Evolutionary conservation across 208 protist genomes (phyloP), one percentile per base, ranked within the genome.

Genomic region (Herpetomonas muscarum): DNA sequence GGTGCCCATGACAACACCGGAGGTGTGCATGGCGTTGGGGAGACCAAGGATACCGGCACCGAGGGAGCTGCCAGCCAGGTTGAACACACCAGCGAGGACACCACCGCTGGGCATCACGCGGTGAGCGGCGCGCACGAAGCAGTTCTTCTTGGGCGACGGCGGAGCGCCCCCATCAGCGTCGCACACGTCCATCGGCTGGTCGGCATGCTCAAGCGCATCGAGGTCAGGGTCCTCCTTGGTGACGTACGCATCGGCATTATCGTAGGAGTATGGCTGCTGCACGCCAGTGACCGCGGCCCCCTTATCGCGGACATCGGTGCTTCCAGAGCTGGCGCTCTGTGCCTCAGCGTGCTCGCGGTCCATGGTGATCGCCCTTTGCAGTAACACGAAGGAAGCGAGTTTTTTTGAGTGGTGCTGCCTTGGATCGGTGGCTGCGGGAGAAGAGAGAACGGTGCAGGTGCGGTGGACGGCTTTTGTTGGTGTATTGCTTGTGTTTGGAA

Each of bases 21-120:
- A 85, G 47, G 72, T 49, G 52, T 74, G 60, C 37, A 93, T 90
- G 29, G 67, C 85, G 26, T 70, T 75, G 24, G 89, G 77, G 7
- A 95, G 63, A 1, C 79, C 64, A 12, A 93, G 61, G 55, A 92
- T 91, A 17, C 85, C 83, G 13, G 85, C 85, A 37, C 89, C 89
- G 17, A 95, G 70, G n/a, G 81, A 90, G 15, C 76, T 72, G 36
- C 68, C 79, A 2, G 76, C 80, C 22, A 95, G 67, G 54, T 85
- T 95, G 67, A 88, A 88, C 15, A 81, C 51, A 59, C 65, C 77
- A 12, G 83, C 70, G 1, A 86, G 21, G 6, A 87, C 19, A 17
- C 85, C 87, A 36, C 89, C 86, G 58, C 85, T 70, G 1, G 82
- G 82, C n/a, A 93, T 49, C 29, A 89, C 70, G 51, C 10, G 45